phyloP scores from a whole-genome alignment of 257 asterid species.

The Capsicum chinense region DNA sequence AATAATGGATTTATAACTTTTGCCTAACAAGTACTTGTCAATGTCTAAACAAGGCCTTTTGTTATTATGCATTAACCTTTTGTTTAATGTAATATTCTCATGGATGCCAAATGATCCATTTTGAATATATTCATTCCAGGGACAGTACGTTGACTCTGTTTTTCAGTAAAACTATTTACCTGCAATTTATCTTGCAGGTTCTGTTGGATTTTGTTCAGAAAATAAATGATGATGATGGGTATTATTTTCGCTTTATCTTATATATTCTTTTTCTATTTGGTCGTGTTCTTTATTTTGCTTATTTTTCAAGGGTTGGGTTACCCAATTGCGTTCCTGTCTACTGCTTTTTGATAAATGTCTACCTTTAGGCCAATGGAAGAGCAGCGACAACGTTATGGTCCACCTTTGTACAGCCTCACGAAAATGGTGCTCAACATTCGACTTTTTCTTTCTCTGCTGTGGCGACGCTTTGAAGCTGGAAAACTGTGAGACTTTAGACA shows the following conservation, averaged over 20 bases:
- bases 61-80: constrained; percentile 18
- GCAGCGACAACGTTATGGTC: constrained; percentile 96
- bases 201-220: constrained; percentile 89
- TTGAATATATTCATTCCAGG: constrained; percentile 12
- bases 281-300: constrained; percentile 33
- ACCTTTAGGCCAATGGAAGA: constrained; percentile 96
- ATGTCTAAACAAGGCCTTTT: neutral
- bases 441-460: constrained; percentile 62
- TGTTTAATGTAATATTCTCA: constrained; percentile 18
- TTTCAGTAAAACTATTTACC: neutral
- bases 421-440: constrained; percentile 76
- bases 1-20: constrained; percentile 8
- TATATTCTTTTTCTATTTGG: constrained; percentile 2
- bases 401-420: constrained; percentile 90
- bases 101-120: constrained; percentile 1
- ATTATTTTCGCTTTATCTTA: constrained; percentile 39
- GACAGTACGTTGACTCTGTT: neutral
- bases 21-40: neutral
- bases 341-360: constrained; percentile 47
- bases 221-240: constrained; percentile 98
- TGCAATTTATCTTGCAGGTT: constrained; percentile 62
- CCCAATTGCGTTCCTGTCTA: constrained; percentile 35
- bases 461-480: constrained; percentile 61
- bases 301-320: constrained; percentile 30
- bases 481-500: constrained; percentile 61